Base-by-base conservation (phyloP, 768 basidiomycete species). In the Aureoboletus auriporus region DNA sequence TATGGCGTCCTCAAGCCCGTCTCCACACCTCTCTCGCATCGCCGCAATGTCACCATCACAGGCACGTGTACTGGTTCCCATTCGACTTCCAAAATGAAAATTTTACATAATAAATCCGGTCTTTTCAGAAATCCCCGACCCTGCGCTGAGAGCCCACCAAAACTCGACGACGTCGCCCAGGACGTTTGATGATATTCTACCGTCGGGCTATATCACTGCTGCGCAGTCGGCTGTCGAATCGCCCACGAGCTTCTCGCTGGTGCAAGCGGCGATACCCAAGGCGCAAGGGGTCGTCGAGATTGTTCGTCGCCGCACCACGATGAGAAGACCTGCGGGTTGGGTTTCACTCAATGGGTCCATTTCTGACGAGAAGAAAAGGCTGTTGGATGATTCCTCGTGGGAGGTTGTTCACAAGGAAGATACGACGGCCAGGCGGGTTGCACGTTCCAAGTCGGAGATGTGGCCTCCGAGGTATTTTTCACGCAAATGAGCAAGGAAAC, bases 101-200 rank as follows among this genome's bases (percentile, higher is more conserved):
- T n/a, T 23, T 23, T 23, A 23, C 20, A 23, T 23, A 23, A 23
- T 23, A 23, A 23, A 2, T 23, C 20, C 20, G 20, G 4, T 23
- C 55, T 53, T 6, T 57, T 27, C 36, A 69, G 65, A 67, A 34
- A 41, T 47, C 12, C 56, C 20, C 7, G 63, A 69, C 14, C 63
- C 67, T 1, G 55, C 60, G 0, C 31, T 69, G n/a, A 44, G 54
- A 49, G 51, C 53, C 12, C 57, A 57, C 11, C 39, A 41, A n/a
- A 16, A 1, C 23, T 20, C 54, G 42, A n/a, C 59, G 33, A 27
- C 62, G 33, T 39, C 62, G 1, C 51, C 62, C 34, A 59, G 65
- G 39, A 73, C 75, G 5, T 80, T 80, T 53, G 65, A 66, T 34
- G 75, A 79, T 35, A 72, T 80, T 16, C 64, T 80, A 9, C 75